Conservation (phyloP, 176 grass and related monocot species). For the Typha latifolia region DNA sequence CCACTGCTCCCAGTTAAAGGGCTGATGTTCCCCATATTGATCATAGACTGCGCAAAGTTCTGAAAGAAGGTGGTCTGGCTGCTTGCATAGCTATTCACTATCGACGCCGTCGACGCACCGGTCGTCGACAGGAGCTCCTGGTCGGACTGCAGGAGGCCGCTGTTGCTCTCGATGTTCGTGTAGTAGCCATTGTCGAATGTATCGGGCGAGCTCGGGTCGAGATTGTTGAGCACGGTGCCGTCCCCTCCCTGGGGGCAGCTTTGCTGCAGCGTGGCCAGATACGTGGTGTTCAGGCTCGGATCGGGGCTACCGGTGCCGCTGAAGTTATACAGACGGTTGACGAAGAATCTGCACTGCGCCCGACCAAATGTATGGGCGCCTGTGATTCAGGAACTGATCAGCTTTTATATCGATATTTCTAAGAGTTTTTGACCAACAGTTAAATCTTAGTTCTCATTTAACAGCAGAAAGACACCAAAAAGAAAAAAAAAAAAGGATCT, state of each 20-base stretch:
- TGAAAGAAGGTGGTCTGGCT: constrained; percentile 49
- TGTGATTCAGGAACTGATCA: background rate
- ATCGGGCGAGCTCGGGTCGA: constrained; percentile 41
- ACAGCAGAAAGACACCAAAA: too few species aligned
- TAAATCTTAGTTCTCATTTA: too few species aligned
- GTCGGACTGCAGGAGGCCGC: constrained; percentile 81
- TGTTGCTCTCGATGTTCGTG: constrained; percentile 51
- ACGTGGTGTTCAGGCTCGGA: background rate
- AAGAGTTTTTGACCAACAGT: background rate
- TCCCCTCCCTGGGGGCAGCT: constrained; percentile 29
- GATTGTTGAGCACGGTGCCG: constrained; percentile 44
- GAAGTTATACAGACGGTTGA: constrained; percentile 18
- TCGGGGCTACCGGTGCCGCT: background rate
- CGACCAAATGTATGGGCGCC: background rate
- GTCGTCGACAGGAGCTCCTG: constrained; percentile 46
- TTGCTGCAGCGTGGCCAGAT: constrained; percentile 17
- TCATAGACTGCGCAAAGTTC: constrained; percentile 58
- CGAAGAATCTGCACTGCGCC: background rate
- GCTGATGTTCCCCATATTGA: constrained; percentile 74
- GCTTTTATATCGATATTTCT: too few species aligned
- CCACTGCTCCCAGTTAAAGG: constrained; percentile 50
- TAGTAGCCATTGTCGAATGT: constrained; percentile 82
- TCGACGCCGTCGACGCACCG: constrained; percentile 48
- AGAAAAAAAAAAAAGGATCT: too few species aligned
- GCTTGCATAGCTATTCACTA: constrained; percentile 34